Evolutionary conservation across 805 yeast genomes (phyloP), one percentile per base, ranked within the genome.

Genomic region (Wickerhamia fluorescens): DNA sequence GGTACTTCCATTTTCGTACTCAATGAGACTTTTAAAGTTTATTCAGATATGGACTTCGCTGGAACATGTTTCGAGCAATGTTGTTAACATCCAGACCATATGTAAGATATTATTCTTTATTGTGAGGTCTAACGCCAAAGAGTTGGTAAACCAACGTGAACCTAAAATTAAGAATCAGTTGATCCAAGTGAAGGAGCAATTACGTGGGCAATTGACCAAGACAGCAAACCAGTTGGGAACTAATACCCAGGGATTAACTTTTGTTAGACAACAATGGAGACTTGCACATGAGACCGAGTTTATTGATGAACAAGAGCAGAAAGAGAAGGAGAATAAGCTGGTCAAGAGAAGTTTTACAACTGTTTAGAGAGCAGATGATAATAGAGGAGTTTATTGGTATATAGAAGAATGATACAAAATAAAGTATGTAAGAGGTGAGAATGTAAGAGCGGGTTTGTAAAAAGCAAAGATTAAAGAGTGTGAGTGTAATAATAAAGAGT

Each of bases 1-100:
- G 26, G 94, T 92, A 1, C 64, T 92, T 30, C 96, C 98, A 18
- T 88, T 89, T 47, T 85, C 94, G 7, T 81, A 78, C 54, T 78
- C 88, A 2, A 51, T 78, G 32, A 73, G 73, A 40, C 66, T 92
- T 28, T 66, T 92, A 38, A 68, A 67, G 41, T 82, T 87, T 43
- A 73, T 92, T 30, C 79, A 76, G 38, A 66, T 73, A 16, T 88
- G 95, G 85, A 73, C 92, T 21, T 48, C 50, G 31, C 54, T 61
- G 29, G 60, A 60, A 16, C 41, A 56, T 32, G 40, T 55, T 24
- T 53, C 62, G 23, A 52, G 58, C 33, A 61, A 73, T 33, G 45
- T 72, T 19, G 65, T 67, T 27, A 69, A 75, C 43, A 51, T 85
- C 27, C 68, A 84, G 4, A 49, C 78, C 23, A 75, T 87, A 21